Evolutionary conservation across 2,329 filamentous ascomycete genomes (phyloP).

Genomic region (Lasiodiplodia theobromae): DNA sequence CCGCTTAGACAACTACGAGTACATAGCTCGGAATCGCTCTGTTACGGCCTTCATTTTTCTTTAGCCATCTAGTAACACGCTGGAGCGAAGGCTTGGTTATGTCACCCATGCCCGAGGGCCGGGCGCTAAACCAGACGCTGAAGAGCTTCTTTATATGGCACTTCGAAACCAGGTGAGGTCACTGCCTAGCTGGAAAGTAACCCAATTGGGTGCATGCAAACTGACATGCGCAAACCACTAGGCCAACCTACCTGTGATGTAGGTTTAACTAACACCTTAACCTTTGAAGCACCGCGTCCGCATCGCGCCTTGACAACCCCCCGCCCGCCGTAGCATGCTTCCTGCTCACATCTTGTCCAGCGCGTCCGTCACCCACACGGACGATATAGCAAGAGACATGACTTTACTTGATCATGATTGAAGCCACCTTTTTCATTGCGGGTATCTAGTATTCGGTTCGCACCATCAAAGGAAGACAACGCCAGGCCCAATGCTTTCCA

Average conservation of each 20-base stretch:
- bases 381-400: background rate
- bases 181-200: background rate
- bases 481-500: background rate
- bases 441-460: background rate
- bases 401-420: background rate
- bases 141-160: constrained; percentile 8
- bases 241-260: background rate
- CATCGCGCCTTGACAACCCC: background rate
- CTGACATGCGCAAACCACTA: background rate
- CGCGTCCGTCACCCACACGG: background rate
- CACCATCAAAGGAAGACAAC: background rate
- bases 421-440: background rate
- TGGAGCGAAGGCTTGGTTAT: background rate
- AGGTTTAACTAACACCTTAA: too few species aligned
- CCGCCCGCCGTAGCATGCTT: too few species aligned
- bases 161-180: background rate
- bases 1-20: background rate
- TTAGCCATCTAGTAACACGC: constrained; percentile 18
- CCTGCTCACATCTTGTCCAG: too few species aligned
- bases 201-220: background rate
- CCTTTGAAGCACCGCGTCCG: background rate
- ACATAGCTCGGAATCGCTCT: background rate
- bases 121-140: background rate
- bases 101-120: constrained; percentile 3
- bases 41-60: background rate